Base-by-base conservation (phyloP, 108 stramenopile genomes). In the Skeletonema tropicum region DNA sequence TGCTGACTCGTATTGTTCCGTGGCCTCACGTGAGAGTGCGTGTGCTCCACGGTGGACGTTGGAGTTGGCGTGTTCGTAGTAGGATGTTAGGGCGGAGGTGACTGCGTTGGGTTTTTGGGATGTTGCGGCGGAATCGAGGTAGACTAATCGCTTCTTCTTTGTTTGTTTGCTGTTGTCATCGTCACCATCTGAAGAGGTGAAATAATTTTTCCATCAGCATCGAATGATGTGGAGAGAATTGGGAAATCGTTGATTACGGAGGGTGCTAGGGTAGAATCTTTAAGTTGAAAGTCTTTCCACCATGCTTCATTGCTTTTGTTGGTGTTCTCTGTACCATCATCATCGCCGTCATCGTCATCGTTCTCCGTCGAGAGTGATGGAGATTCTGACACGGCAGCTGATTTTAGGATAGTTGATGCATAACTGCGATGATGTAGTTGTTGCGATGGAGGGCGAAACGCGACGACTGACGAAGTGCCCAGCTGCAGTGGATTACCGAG, bases 1-100 rank as follows among this genome's bases (percentile, higher is more conserved):
- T 3, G 97, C 92, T 5, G 58, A 77, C 70, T 98, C 98, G 77
- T 96, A 98, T 30, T 81, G 87, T 11, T 88, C 85, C 30, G 98
- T 98, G 60, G 97, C 94, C 52, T 89, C 83, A 11, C 89, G 92
- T 19, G 92, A 87, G 29, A 97, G 70, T 13, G 82, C 72, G 74
- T 98, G 97, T 25, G 97, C 97, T 14, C 98, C 98, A 4, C 98
- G 83, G 82, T 98, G 98, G 6, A 98, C 98, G 68, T 98, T 98
- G 49, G 95, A 80, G 80, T 98, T 97, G 52, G 69, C 58, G 15
- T 60, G 63, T 61, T 69, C 61, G 74, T 97, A 97, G 74, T 95
- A 98, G 13, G 71, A 7, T 14, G 74, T 41, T n/a, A 95, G 70
- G 9, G 85, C 87, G 21, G 94, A 89, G 23, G 97, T 64, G 29